A percentile compares a stretch with the other conserved stretches of the same genome.
phyloP scores from a whole-genome alignment of 2,329 filamentous ascomycete genomes.

The Trichophyton benhamiae region DNA sequence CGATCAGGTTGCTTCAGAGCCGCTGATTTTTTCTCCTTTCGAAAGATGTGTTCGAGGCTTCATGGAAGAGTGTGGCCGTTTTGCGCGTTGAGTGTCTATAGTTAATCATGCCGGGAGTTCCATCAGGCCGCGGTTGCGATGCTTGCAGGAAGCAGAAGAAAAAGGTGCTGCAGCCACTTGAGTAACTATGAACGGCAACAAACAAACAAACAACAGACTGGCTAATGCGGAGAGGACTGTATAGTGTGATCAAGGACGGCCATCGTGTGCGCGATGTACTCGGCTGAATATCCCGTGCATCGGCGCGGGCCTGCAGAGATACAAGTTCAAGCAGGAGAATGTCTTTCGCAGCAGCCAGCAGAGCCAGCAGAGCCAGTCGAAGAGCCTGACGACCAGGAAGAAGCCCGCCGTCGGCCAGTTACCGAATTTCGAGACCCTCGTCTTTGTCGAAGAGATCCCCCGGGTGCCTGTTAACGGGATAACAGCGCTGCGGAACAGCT shows the following conservation, averaged over 20 bases:
- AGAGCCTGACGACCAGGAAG: neutral
- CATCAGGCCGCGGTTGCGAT: slow-evolving; percentile 40
- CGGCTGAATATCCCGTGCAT: slow-evolving; percentile 36
- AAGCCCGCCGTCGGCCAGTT: neutral
- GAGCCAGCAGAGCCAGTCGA: neutral
- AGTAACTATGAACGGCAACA: neutral
- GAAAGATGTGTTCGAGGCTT: neutral
- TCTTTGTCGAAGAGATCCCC: neutral
- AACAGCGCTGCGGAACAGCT: slow-evolving; percentile 22
- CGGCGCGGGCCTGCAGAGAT: slow-evolving; percentile 38
- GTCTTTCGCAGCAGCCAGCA: neutral
- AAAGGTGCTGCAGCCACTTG: slow-evolving; percentile 31
- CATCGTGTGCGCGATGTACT: slow-evolving; percentile 36
- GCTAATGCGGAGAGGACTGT: neutral
- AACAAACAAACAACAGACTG: neutral
- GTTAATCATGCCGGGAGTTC: slow-evolving; percentile 39
- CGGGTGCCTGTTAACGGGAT: slow-evolving; percentile 23
- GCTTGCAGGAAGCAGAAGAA: slow-evolving; percentile 43
- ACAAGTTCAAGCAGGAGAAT: slow-evolving; percentile 36
- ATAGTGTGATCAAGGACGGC: slow-evolving; percentile 38
- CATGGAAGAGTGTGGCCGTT: neutral
- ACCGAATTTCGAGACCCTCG: neutral
- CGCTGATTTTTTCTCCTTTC: neutral
- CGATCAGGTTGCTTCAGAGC: neutral
- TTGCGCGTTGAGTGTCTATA: neutral